Evolutionary conservation across 192 early-diverging fungal species (phyloP), one percentile per base, ranked within the genome.

Genomic region (Entomortierella parvispora): DNA sequence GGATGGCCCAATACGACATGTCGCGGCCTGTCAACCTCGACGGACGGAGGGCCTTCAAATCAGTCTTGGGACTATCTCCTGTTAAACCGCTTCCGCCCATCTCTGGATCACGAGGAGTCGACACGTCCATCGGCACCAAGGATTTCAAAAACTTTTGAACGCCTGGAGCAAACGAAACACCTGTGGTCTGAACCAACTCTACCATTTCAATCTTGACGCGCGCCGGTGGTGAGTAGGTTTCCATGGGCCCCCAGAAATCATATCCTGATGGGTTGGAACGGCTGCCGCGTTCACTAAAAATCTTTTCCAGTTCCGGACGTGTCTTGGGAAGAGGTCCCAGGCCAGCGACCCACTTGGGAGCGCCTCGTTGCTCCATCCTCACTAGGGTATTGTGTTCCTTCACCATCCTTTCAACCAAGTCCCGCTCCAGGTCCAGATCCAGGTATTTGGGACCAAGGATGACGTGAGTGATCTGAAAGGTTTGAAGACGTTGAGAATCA

Each of bases 241-340:
- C 65, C 14, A 37, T 53, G 0, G 74, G 74, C 6, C 50, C 58
- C 66, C 74, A 77, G 20, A 77, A 42, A 15, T 45, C 58, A n/a
- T 33, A 14, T 1, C 12, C 37, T 5, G 7, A 5, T 12, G 37
- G 37, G 37, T 40, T 40, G 12, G 5, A 12, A 9, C 37, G 37
- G 12, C 37, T 40, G 7, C 37, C 37, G 12, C 37, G 37, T 40
- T 12, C 37, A 40, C 37, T 40, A 40, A 40, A 40, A 12, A 50
- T 23, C 32, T 51, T n/a, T 11, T 44, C 9, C 23, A 77, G 50
- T 14, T 77, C 66, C 2, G 65, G 74, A 3, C 65, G 2, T 20
- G 40, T 64, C 14, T 20, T 11, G 0, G 74, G 74, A 60, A 68
- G 57, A 1, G 28, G 31, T 12, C 58, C 74, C 11, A 57, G 42